phyloP scores from a whole-genome alignment of 2,329 filamentous ascomycete genomes.

The Aspergillus sp. region DNA sequence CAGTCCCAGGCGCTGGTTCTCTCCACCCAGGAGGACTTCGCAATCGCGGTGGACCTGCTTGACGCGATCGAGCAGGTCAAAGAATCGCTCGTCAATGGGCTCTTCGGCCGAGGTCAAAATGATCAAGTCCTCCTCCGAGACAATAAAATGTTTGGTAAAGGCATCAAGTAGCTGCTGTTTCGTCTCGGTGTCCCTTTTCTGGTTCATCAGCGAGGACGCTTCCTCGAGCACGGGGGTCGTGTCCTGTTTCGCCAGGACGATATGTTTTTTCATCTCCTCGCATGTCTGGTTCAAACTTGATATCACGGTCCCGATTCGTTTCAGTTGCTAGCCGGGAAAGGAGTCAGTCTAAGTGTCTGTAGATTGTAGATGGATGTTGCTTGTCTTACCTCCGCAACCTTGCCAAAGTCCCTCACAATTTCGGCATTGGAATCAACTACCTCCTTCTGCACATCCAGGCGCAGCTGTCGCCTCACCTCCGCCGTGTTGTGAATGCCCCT shows the following conservation, averaged over 20 bases:
- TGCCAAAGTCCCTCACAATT: conserved; percentile 82
- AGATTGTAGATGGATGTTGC: neutral
- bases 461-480: conserved; percentile 73
- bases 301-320: conserved; percentile 76
- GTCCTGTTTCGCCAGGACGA: conserved; percentile 70
- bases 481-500: conserved; percentile 70
- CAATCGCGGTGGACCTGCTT: conserved; percentile 88
- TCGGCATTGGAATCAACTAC: conserved; percentile 90
- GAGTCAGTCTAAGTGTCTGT: neutral
- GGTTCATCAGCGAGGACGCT: conserved; percentile 67
- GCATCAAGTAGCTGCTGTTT: conserved; percentile 76
- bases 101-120: conserved; percentile 73
- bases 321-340: conserved; percentile 65
- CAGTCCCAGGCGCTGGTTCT: conserved; percentile 81
- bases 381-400: conserved; percentile 72
- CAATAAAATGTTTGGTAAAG: conserved; percentile 78
- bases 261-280: conserved; percentile 73
- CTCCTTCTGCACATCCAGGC: conserved; percentile 83
- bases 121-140: conserved; percentile 77
- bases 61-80: conserved; percentile 69
- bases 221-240: conserved; percentile 75
- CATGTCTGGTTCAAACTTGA: conserved; percentile 76
- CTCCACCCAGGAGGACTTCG: conserved; percentile 81
- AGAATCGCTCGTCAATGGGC: conserved; percentile 83
- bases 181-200: conserved; percentile 70